Percentiles rank a stretch among this genome's conserved stretches.
These are phyloP conservation scores for Suillus fuscotomentosus DNA, from an alignment of 768 basidiomycete genomes.

Conservation along the genomic window DNA sequence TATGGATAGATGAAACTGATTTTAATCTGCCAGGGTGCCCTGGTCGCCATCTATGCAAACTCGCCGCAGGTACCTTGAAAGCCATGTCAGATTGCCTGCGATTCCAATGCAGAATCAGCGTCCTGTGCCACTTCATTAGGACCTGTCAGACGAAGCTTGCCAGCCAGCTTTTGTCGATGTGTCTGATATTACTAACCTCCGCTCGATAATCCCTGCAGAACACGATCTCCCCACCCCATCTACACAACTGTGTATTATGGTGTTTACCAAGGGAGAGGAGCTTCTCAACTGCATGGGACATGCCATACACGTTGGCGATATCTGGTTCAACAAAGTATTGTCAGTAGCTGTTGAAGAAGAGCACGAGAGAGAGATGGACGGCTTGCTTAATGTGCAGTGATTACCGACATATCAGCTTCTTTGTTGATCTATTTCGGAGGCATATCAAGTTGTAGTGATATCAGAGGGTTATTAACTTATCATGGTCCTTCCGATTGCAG, in stretches of 20 bases:
- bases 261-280: constrained; percentile 16
- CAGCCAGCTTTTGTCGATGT: constrained; percentile 18
- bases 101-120: background rate
- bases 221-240: constrained; percentile 9
- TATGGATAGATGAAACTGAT: no score
- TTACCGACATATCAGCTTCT: background rate
- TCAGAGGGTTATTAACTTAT: no score
- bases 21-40: no score
- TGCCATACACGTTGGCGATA: constrained; percentile 21
- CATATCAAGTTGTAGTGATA: no score
- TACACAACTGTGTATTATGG: constrained; percentile 7
- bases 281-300: background rate
- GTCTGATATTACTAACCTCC: background rate
- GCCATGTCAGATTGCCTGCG: background rate
- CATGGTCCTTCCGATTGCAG: no score
- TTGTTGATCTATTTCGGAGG: background rate
- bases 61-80: no score
- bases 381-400: background rate
- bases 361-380: background rate
- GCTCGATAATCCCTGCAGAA: constrained; percentile 4
- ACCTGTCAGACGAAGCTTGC: constrained; percentile 17
- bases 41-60: no score
- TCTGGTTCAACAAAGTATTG: constrained; percentile 14
- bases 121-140: constrained; percentile 14
- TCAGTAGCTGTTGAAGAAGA: background rate